A percentile compares a stretch with the other conserved stretches of the same genome.
Conservation (phyloP, 345 rosid species). For the Stellera chamaejasme region DNA sequence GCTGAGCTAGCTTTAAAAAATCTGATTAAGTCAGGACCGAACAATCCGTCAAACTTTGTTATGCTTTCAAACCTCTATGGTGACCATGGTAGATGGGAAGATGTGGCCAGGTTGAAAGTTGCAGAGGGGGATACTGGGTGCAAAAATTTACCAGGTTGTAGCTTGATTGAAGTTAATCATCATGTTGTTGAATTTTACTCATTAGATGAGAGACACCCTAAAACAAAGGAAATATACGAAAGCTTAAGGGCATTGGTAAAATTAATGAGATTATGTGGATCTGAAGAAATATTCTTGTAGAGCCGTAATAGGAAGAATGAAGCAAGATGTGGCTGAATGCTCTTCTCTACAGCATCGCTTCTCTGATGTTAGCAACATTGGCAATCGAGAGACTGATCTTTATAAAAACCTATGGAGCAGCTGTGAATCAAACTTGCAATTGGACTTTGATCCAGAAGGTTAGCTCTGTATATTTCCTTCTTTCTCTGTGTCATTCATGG, state of each 20-base stretch:
- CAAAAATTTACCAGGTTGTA: constrained; percentile 71
- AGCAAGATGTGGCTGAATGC: not conserved
- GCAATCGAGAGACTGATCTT: too few species aligned
- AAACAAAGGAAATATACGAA: constrained; percentile 38
- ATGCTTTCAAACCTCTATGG: constrained; percentile 76
- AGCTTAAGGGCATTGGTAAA: constrained; percentile 40
- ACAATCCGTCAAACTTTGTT: constrained; percentile 64
- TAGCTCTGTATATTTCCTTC: too few species aligned
- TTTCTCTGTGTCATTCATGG: too few species aligned
- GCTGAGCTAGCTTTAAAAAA: constrained; percentile 63
- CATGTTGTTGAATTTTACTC: constrained; percentile 64
- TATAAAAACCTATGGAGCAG: too few species aligned
- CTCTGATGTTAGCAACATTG: too few species aligned
- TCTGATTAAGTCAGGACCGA: constrained; percentile 56
- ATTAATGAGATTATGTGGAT: constrained; percentile 26
- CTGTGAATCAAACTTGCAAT: too few species aligned
- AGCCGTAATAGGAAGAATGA: constrained; percentile 13
- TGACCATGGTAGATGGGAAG: constrained; percentile 60
- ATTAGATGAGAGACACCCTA: constrained; percentile 55
- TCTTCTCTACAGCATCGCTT: too few species aligned
- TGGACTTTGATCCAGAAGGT: too few species aligned
- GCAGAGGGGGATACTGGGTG: constrained; percentile 75
- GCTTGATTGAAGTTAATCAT: constrained; percentile 62
- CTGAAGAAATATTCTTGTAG: constrained; percentile 21
- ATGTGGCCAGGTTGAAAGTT: constrained; percentile 60